Base-by-base conservation (phyloP, 2,329 filamentous ascomycete genomes). In the Ceratocystis huliohia region DNA sequence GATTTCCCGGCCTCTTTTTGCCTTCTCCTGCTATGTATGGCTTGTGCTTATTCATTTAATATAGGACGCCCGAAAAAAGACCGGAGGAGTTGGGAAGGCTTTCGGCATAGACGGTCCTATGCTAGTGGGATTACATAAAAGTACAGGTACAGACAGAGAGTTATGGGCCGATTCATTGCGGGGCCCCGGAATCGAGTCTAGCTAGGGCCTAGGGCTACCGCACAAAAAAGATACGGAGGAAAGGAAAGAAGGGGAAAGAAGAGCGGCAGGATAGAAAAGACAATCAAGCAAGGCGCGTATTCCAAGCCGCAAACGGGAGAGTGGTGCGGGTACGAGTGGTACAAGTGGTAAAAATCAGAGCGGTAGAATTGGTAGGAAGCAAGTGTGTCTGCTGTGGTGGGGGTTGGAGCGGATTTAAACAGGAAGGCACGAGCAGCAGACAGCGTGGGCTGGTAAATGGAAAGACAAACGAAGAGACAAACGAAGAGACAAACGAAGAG, bases 11-110 rank as follows among this genome's bases (percentile, higher is more conserved):
- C 56, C 56, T 59, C 28, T 41, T 15, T 41, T 41, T 41, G 37
- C 37, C 37, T 41, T 41, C 37, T 41, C 10, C 13, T 15, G 37
- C 13, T 59, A 41, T 41, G 37, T 41, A 53, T 59, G 56, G 56
- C 6, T 59, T 59, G 28, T 59, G 56, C 56, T 33, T 59, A 37
- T 37, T 37, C 3, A 7, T 59, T 7, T 37, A 37, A 37, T 28
- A 13, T 37, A n/a, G 56, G 56, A 59, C 15, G 56, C 25, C 56
- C 56, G 56, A 59, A 59, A 59, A 59, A 59, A 59, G 56, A 59
- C 56, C 56, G 56, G 56, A 59, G 20, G 17, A 59, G 56, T 1
- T 53, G 30, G 28, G 33, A 33, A 33, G 56, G 28, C 25, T 37
- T 20, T 37, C 25, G 30, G 56, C 28, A 53, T 53, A 22, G 17